Evolutionary conservation across 106 monocot species (phyloP).

Genomic region (Acorus gramineus): DNA sequence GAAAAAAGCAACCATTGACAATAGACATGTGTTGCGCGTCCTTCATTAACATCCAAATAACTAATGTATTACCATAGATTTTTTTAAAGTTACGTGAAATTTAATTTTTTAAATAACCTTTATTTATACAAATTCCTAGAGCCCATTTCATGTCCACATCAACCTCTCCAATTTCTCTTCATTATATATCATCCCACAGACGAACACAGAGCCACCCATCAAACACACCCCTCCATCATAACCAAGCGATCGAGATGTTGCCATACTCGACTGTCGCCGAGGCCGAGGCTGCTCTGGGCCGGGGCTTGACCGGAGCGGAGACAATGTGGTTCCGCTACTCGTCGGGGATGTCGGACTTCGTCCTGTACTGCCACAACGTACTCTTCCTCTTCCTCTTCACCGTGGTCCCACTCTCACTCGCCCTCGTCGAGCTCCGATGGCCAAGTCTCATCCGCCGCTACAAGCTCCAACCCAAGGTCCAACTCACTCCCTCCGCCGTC

Average conservation of each 20-base stretch:
- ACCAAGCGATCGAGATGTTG: conserved; percentile 29
- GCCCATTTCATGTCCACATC: no score
- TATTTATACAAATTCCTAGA: no score
- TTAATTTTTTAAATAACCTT: no score
- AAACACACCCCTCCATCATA: no score
- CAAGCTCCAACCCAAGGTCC: conserved; percentile 90
- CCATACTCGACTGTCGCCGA: conserved; percentile 46
- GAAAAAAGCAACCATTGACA: no score
- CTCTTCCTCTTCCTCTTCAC: conserved; percentile 76
- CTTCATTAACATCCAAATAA: no score
- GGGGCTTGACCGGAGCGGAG: conserved; percentile 51
- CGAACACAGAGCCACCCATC: no score
- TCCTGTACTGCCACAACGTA: conserved; percentile 72
- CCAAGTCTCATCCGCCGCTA: conserved; percentile 24
- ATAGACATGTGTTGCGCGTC: no score
- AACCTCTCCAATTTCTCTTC: no score
- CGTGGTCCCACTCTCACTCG: conserved; percentile 65
- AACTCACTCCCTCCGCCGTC: conserved; percentile 29
- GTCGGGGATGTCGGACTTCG: conserved; percentile 48
- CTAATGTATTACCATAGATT: no score
- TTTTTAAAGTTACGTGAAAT: no score
- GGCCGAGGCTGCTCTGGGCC: conserved; percentile 68
- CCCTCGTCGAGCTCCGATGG: conserved; percentile 54
- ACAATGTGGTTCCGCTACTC: conserved; percentile 74
- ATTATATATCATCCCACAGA: no score